phyloP scores from a whole-genome alignment of 805 yeast species.

The Ogataea ganodermae region DNA sequence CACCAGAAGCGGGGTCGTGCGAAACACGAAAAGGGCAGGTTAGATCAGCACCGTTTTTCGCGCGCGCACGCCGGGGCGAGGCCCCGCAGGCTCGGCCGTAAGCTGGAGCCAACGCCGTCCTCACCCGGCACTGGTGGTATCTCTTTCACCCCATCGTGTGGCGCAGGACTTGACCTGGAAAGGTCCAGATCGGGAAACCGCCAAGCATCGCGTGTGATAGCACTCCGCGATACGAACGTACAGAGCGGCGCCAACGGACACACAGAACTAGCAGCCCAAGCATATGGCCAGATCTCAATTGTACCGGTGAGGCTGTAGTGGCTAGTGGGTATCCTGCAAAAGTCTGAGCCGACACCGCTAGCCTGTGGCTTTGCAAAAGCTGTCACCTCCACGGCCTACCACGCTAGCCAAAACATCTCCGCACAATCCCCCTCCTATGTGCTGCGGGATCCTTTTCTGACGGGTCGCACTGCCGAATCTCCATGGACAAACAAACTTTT shows the following conservation, averaged over 20 bases:
- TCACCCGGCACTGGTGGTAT: not conserved
- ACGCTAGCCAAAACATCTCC: too few species aligned
- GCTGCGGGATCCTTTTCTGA: not conserved
- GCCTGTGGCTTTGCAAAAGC: too few species aligned
- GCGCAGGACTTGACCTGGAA: not conserved
- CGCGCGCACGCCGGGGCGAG: constrained; percentile 1
- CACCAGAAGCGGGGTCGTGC: not conserved
- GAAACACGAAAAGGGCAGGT: not conserved
- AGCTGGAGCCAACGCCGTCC: not conserved
- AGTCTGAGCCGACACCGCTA: too few species aligned
- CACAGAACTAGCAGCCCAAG: too few species aligned
- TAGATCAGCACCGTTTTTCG: not conserved
- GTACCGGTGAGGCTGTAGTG: too few species aligned
- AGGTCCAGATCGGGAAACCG: constrained; percentile 3
- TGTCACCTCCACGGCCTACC: too few species aligned
- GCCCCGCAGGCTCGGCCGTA: too few species aligned
- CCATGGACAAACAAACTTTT: not conserved
- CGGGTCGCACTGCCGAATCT: not conserved
- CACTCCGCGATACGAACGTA: not conserved
- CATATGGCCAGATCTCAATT: too few species aligned
- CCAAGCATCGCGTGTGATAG: constrained; percentile 2
- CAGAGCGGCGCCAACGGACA: too few species aligned
- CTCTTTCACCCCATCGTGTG: not conserved
- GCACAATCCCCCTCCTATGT: too few species aligned
- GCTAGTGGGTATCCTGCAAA: too few species aligned